A percentile compares a stretch with the other conserved stretches of the same genome.
Conservation (phyloP, 164 flowering plant species). For the Protea cynaroides region DNA sequence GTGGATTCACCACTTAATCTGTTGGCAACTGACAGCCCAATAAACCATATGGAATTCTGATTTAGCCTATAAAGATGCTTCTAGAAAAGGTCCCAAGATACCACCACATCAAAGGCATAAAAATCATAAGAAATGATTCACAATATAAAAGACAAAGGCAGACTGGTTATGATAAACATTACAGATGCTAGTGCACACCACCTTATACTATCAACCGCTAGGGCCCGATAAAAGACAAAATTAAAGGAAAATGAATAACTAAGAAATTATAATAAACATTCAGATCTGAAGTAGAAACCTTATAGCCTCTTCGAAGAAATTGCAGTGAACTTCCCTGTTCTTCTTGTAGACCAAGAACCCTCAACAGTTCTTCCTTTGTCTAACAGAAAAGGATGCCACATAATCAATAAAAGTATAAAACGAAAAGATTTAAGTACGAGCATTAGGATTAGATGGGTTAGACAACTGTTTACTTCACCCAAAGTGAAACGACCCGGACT, state of each 20-base stretch:
- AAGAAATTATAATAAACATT: too few species aligned
- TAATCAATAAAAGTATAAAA: not conserved
- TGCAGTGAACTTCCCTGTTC: constrained; percentile 91
- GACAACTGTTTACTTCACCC: constrained; percentile 57
- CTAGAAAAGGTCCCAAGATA: not conserved
- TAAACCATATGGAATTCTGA: not conserved
- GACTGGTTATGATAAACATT: not conserved
- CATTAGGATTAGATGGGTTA: not conserved
- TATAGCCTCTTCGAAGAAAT: constrained; percentile 92
- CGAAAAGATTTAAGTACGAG: not conserved
- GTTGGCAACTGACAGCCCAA: too few species aligned
- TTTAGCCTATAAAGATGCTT: not conserved
- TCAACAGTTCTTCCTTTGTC: constrained; percentile 93
- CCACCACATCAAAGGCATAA: not conserved
- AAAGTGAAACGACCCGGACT: constrained; percentile 86
- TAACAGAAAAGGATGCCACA: constrained; percentile 14
- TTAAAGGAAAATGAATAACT: not conserved
- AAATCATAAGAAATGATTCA: not conserved
- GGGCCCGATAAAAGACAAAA: not conserved
- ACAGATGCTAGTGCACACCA: not conserved
- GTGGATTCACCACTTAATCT: not conserved
- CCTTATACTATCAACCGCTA: not conserved
- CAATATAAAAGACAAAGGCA: not conserved
- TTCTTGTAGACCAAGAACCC: constrained; percentile 91
- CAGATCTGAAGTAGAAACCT: constrained; percentile 37